Evolutionary conservation across 179 eudicot species (phyloP).

Genomic region (Camellia oleifera): DNA sequence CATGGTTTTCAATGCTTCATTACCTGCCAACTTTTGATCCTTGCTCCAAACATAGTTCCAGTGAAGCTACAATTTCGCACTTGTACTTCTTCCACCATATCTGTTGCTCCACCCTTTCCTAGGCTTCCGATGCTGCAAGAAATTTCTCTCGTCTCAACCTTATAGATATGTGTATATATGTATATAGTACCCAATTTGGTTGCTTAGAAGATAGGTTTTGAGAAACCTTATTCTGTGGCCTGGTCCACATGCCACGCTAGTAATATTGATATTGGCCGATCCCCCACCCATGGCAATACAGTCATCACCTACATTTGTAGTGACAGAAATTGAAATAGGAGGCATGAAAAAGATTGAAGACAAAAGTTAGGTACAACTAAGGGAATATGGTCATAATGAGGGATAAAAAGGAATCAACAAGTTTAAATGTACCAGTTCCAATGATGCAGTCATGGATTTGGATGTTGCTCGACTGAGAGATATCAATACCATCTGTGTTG

Average conservation of each 20-base stretch:
- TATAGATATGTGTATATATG: neutral
- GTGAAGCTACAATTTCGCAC: constrained; percentile 5
- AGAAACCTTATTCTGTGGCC: constrained; percentile 19
- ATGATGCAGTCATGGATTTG: constrained; percentile 32
- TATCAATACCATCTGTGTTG: constrained; percentile 46
- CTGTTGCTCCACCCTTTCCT: neutral
- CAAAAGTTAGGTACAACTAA: neutral
- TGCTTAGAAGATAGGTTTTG: neutral
- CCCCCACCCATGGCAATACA: constrained; percentile 12
- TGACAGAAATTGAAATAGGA: neutral
- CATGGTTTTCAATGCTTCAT: neutral
- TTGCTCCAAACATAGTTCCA: constrained; percentile 5
- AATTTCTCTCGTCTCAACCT: neutral
- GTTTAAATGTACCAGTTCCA: constrained; percentile 38
- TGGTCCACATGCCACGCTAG: constrained; percentile 13
- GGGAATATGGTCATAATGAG: neutral
- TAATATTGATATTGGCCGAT: constrained; percentile 1
- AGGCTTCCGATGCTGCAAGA: constrained; percentile 18
- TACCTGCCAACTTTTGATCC: constrained; percentile 22
- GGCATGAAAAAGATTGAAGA: neutral
- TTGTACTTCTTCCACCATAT: constrained; percentile 11
- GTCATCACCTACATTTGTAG: constrained; percentile 21
- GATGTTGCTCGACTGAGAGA: constrained; percentile 35
- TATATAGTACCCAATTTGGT: neutral
- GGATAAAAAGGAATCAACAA: neutral